Conservation (phyloP, 2,329 filamentous ascomycete genomes). For the Cladosporium sp. region DNA sequence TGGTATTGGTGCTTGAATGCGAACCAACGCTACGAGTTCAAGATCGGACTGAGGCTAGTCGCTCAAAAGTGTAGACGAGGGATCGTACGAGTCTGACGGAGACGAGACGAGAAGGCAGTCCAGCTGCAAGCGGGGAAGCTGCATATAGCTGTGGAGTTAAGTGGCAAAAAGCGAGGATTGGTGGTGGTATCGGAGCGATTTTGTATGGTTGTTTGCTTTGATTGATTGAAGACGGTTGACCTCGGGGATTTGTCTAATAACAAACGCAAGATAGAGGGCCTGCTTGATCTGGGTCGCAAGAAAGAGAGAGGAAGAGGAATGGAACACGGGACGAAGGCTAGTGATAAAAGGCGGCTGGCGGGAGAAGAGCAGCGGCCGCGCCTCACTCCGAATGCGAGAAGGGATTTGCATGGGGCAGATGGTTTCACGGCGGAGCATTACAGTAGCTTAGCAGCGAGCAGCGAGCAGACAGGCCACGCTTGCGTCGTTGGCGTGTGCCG, state of each 20-base stretch:
- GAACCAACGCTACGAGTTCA: not conserved
- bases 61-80: conserved; percentile 31
- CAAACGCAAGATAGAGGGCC: conserved; percentile 13
- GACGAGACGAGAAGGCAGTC: conserved; percentile 1
- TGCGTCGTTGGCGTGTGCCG: conserved; percentile 3
- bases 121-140: conserved; percentile 11
- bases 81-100: conserved; percentile 14
- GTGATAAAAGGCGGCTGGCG: conserved; percentile 12
- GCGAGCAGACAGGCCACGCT: conserved; percentile 9
- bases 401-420: conserved; percentile 9
- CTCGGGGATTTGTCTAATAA: conserved; percentile 19
- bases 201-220: no score
- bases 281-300: not conserved
- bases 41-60: not conserved
- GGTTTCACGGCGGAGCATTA: not conserved
- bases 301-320: conserved; percentile 6
- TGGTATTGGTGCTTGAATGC: not conserved
- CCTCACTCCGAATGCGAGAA: conserved; percentile 3
- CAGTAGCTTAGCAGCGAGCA: conserved; percentile 4
- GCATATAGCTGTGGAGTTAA: not conserved
- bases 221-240: not conserved
- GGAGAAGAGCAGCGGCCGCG: conserved; percentile 8
- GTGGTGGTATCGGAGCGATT: no score
- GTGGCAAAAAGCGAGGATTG: conserved; percentile 2
- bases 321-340: conserved; percentile 6